Base-by-base conservation (phyloP, 805 yeast genomes). In the Cyberlindnera nakhonratchasimensis region DNA sequence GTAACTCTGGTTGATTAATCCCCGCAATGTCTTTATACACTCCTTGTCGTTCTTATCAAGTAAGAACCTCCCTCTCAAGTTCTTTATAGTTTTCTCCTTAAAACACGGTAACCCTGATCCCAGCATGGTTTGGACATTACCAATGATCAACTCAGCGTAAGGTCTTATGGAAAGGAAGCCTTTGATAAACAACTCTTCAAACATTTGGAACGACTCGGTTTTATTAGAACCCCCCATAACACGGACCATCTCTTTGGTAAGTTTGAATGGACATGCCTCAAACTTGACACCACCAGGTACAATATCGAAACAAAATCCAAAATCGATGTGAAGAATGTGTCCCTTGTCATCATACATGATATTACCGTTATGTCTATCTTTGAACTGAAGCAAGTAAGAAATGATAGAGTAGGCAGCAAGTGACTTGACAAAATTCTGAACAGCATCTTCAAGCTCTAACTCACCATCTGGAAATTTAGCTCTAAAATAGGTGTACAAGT, bases 281-380 rank as follows among this genome's bases (percentile, higher is more conserved):
- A 93, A 95, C 57, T 82, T 87, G 37, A 93, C 97, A 26, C 99
- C 99, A 51, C 99, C 99, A 9, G 99, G 99, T 25, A 87, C 97
- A 63, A 93, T 93, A 67, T 93, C 99, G 62, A 93, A 95, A 57
- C 96, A 90, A 74, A 93, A 93, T 3, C 99, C 99, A 68, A 93
- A 93, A 67, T 93, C 99, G 64, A 95, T 87, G 64, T 93, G 99
- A 48, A 95, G 69, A 47, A 95, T 79, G 61, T 93, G 96, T 5
- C 99, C 99, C 56, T 86, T 84, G 46, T 82, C 87, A 60, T 93
- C 99, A 58, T 93, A 87, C 86, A 93, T 83, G 49, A 93, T 91
- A 63, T 93, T 93, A 63, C 99, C 99, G 66, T 93, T 93, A 65
- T 93, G 99, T 58, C 99, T 79, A 67, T 93, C 99, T 59, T 95